These are phyloP conservation scores for Boletus reticuloceps DNA, from an alignment of 768 basidiomycete species.

Conservation along the genomic window DNA sequence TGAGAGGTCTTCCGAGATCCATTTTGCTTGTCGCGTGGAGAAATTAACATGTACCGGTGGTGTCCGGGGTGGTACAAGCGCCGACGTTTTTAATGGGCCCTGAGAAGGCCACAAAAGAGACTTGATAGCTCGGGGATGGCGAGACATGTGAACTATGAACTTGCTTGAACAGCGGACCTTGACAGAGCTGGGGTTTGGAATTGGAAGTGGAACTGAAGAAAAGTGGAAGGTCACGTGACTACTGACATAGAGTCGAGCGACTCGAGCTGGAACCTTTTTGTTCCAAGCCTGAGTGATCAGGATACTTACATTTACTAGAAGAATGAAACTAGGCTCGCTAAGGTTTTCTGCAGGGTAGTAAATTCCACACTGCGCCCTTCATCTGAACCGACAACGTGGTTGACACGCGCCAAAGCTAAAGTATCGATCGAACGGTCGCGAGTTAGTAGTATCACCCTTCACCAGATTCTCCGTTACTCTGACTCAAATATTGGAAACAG, in stretches of 20 bases:
- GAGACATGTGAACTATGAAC: constrained; percentile 15
- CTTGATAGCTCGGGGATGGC: constrained; percentile 16
- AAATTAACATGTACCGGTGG: constrained; percentile 1
- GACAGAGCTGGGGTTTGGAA: not conserved
- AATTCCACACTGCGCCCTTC: not conserved
- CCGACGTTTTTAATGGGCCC: constrained; percentile 9
- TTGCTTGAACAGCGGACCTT: not conserved
- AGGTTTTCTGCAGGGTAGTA: not conserved
- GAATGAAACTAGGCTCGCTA: not conserved
- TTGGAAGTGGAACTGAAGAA: not conserved
- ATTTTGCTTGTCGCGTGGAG: constrained; percentile 12
- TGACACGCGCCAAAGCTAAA: constrained; percentile 8
- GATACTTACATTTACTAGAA: not conserved
- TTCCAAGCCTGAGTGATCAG: no score
- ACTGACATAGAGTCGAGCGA: not conserved
- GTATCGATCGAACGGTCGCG: constrained; percentile 1
- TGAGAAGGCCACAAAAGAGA: constrained; percentile 10
- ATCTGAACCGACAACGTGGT: constrained; percentile 11
- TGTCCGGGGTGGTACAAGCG: constrained; percentile 16
- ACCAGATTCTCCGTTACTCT: not conserved
- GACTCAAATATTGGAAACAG: not conserved
- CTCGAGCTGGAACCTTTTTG: no score
- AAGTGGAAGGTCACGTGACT: constrained; percentile 10
- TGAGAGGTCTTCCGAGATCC: not conserved
- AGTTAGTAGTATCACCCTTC: not conserved